Conservation (phyloP, 495 filamentous ascomycete genomes). For the Penicillium dipodomyicola region DNA sequence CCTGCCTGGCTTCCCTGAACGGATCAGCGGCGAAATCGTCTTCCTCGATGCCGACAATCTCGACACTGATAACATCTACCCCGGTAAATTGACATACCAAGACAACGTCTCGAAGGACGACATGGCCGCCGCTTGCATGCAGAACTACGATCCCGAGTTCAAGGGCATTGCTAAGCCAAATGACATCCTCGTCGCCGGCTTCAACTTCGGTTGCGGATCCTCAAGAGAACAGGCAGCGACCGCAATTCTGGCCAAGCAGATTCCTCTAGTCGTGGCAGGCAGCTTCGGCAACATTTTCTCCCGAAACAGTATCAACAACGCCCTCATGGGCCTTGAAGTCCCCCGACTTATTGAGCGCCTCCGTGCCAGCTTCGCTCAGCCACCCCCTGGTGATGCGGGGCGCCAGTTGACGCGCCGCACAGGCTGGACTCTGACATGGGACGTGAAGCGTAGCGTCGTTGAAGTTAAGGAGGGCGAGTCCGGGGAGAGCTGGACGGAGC, state of each 20-base stretch:
- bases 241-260: conserved; percentile 79
- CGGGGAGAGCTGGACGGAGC: conserved; percentile 67
- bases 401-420: conserved; percentile 66
- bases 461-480: conserved; percentile 64
- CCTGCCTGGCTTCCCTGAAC: conserved; percentile 52
- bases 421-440: conserved; percentile 87
- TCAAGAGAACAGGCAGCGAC: conserved; percentile 89
- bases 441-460: conserved; percentile 70
- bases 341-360: conserved; percentile 69
- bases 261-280: conserved; percentile 79
- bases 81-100: conserved; percentile 87
- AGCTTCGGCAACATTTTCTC: conserved; percentile 89
- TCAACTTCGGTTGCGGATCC: conserved; percentile 86
- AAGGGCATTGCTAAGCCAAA: conserved; percentile 53
- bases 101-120: conserved; percentile 70
- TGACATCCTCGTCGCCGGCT: conserved; percentile 83
- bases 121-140: conserved; percentile 90
- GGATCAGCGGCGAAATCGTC: conserved; percentile 51
- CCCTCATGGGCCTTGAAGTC: conserved; percentile 78
- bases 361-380: conserved; percentile 55
- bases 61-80: conserved; percentile 71
- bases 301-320: conserved; percentile 91
- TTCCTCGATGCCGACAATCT: conserved; percentile 55
- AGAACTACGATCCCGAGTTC: conserved; percentile 84
- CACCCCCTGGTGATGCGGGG: conserved; percentile 30